Evolutionary conservation across 257 asterid species (phyloP).

Genomic region (Ilex asprella): DNA sequence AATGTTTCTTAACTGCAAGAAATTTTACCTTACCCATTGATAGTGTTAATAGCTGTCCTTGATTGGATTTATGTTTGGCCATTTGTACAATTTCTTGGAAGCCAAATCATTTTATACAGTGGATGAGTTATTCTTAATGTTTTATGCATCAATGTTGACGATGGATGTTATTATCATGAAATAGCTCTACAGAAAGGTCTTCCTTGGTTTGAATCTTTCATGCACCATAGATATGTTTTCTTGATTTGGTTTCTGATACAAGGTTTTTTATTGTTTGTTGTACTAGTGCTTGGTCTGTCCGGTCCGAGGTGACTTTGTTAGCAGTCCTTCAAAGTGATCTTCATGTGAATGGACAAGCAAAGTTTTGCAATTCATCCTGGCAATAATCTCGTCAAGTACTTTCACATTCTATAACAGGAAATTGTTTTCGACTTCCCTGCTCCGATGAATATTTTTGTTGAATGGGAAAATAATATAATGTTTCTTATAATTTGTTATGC

Average conservation of each 20-base stretch:
- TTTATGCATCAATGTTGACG: too few species aligned
- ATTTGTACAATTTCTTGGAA: too few species aligned
- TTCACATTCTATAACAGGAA: conserved; percentile 18
- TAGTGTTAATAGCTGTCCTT: conserved; percentile 6
- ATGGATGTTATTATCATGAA: too few species aligned
- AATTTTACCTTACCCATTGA: conserved; percentile 13
- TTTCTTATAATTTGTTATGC: too few species aligned
- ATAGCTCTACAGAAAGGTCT: too few species aligned
- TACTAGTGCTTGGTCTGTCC: conserved; percentile 76
- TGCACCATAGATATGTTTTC: not conserved
- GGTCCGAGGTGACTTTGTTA: conserved; percentile 75
- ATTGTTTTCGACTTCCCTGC: not conserved
- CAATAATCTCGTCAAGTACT: not conserved
- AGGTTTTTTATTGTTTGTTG: conserved; percentile 27
- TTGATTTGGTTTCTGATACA: conserved; percentile 30
- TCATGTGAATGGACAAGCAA: conserved; percentile 28
- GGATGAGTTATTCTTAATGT: too few species aligned
- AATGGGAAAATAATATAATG: too few species aligned
- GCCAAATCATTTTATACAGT: too few species aligned
- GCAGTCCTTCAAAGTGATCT: conserved; percentile 26
- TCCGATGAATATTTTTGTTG: too few species aligned
- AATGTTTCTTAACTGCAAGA: conserved; percentile 32
- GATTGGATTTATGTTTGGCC: not conserved
- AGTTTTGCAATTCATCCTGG: conserved; percentile 11
- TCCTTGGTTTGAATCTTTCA: conserved; percentile 9